Percentiles rank a stretch among this genome's conserved stretches.
These are phyloP conservation scores for Thelonectria blattea DNA, from an alignment of 2,329 filamentous ascomycete genomes.

Conservation along the genomic window DNA sequence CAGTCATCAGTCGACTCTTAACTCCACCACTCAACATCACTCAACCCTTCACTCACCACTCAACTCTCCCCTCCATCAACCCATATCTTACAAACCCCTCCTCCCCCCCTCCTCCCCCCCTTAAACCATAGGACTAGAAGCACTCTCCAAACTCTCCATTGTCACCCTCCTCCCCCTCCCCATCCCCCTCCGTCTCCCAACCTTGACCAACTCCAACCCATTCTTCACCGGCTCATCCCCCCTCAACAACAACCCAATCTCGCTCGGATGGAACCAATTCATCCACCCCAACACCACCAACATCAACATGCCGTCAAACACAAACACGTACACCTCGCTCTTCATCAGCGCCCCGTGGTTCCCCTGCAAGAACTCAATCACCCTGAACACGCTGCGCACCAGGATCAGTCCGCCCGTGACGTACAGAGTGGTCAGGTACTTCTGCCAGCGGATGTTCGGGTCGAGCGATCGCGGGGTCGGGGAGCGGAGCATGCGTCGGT, in stretches of 20 bases:
- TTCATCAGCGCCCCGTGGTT: conserved; percentile 41
- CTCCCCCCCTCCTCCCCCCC: background rate
- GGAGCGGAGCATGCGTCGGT: conserved; percentile 38
- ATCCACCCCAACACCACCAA: conserved; percentile 36
- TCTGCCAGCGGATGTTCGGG: conserved; percentile 40
- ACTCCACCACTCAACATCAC: no score
- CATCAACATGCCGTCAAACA: conserved; percentile 49
- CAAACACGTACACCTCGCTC: conserved; percentile 45
- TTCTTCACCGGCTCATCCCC: conserved; percentile 32
- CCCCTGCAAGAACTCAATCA: conserved; percentile 50
- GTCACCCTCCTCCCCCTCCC: background rate
- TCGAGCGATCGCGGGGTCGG: conserved; percentile 23
- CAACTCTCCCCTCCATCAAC: no score
- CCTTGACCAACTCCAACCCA: conserved; percentile 32
- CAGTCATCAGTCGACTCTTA: no score
- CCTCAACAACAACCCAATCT: conserved; percentile 37
- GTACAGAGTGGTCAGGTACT: conserved; percentile 38
- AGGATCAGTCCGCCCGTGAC: conserved; percentile 44
- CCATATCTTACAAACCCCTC: background rate
- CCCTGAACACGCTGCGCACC: conserved; percentile 49
- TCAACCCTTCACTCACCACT: no score
- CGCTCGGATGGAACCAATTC: conserved; percentile 40
- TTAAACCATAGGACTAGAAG: background rate
- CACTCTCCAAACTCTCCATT: conserved; percentile 21
- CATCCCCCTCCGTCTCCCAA: conserved; percentile 1